Evolutionary conservation across 495 filamentous ascomycete genomes (phyloP), one percentile per base, ranked within the genome.

Genomic region (Pyrenula massariospora): DNA sequence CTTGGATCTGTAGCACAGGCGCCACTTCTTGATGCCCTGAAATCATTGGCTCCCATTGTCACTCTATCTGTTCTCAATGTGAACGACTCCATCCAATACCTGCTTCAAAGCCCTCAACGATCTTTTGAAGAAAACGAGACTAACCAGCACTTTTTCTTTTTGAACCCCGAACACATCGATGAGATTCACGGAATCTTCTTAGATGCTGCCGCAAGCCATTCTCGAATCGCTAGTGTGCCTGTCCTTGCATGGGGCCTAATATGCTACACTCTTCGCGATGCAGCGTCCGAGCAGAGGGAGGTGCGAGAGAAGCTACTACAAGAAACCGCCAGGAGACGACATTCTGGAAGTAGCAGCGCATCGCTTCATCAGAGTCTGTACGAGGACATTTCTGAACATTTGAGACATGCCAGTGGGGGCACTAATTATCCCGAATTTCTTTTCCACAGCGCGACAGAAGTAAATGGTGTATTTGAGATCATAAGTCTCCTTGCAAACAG

Each of bases 221-320:
- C 73, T 10, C 62, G 57, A 21, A 76, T 77, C 20, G 84, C 84
- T 1, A 83, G 77, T 53, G 87, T 87, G 11, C 80, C 84, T 22
- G 74, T 84, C 22, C 85, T 90, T 55, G 80, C 87, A 10, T 96
- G 89, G 90, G 79, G 83, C 10, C 67, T 90, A 52, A 77, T 95
- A 20, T 68, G 89, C n/a, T 75, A 88, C 59, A 77, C 77, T 5
- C 80, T 90, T 73, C 75, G 77, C 62, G 70, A 84, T 25, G 71
- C 76, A 2, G 85, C 82, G 52, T 70, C 79, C 25, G 70, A 71
- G 50, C 73, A 82, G 42, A 79, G 75, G 50, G 80, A 87, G 31
- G 31, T 52, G 73, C 69, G 25, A 73, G 79, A 55, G 86, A 87
- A 59, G 48, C 82, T 84, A 59, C 82, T 82, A 25, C 73, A 83